Percentiles rank a stretch among this genome's conserved stretches.
Conservation (phyloP, 257 asterid genomes). For the Nemophila menziesii region DNA sequence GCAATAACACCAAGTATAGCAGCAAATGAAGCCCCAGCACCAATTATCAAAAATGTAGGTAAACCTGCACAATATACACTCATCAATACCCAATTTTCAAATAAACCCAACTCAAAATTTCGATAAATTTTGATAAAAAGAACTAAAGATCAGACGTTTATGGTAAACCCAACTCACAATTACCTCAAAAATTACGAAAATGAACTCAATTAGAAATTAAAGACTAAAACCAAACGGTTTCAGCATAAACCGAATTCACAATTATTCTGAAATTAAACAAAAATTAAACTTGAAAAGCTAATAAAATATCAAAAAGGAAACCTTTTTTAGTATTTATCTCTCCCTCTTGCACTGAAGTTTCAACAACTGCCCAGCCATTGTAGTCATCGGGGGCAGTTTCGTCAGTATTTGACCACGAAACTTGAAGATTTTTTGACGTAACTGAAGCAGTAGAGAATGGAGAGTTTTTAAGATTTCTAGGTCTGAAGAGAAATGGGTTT, state of each 20-base stretch:
- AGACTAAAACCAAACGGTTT: neutral
- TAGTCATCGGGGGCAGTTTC: slow-evolving; percentile 27
- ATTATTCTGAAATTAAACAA: slow-evolving; percentile 4
- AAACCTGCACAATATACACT: slow-evolving; percentile 22
- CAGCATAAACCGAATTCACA: slow-evolving; percentile 10
- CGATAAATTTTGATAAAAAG: neutral
- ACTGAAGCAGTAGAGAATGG: slow-evolving; percentile 38
- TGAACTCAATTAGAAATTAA: neutral
- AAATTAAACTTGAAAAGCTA: neutral
- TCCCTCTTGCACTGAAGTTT: slow-evolving; percentile 25
- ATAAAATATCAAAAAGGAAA: slow-evolving; percentile 5
- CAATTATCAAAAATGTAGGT: slow-evolving; percentile 36
- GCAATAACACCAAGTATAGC: slow-evolving; percentile 50
- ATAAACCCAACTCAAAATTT: neutral
- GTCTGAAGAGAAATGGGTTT: slow-evolving; percentile 23
- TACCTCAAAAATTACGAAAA: neutral
- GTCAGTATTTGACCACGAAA: slow-evolving; percentile 43
- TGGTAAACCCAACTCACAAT: neutral
- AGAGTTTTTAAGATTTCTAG: slow-evolving; percentile 21
- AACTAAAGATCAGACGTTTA: neutral
- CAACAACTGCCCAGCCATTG: slow-evolving; percentile 74
- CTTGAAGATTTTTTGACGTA: slow-evolving; percentile 27
- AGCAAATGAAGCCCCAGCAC: slow-evolving; percentile 48
- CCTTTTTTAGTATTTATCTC: slow-evolving; percentile 26
- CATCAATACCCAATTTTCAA: neutral